Conservation (phyloP, 2,329 filamentous ascomycete species). For the Pseudogymnoascus sp. region DNA sequence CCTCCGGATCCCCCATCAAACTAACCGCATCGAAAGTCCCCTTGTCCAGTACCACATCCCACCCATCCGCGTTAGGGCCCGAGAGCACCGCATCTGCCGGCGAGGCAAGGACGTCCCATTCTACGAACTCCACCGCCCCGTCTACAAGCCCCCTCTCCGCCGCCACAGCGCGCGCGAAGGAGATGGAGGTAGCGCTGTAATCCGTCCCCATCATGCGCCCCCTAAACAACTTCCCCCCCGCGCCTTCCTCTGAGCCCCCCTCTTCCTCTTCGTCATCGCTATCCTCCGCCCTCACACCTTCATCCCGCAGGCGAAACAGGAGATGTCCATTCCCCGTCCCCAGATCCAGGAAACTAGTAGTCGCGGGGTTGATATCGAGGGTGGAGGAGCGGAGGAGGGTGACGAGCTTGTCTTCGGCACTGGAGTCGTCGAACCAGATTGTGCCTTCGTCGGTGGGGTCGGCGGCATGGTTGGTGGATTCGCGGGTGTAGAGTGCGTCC, state of each 20-base stretch:
- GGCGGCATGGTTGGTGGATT: conserved; percentile 60
- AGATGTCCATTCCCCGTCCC: conserved; percentile 92
- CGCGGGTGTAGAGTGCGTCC: conserved; percentile 63
- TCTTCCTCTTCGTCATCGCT: conserved; percentile 10
- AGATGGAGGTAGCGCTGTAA: conserved; percentile 68
- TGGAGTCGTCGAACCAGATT: conserved; percentile 92
- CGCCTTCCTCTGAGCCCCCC: conserved; percentile 1
- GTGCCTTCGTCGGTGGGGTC: conserved; percentile 77
- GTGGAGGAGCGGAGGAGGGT: conserved; percentile 47
- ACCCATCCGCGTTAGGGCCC: conserved; percentile 39
- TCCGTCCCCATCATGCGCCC: conserved; percentile 78
- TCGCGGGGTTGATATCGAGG: conserved; percentile 2
- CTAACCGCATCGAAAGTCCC: conserved; percentile 95
- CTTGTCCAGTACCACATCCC: conserved; percentile 93
- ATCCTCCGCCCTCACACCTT: conserved; percentile 18
- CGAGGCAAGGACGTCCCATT: conserved; percentile 41
- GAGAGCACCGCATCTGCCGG: conserved; percentile 27
- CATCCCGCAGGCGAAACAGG: conserved; percentile 66
- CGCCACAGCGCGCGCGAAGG: conserved; percentile 60
- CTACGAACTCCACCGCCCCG: conserved; percentile 36
- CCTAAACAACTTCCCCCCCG: conserved; percentile 38
- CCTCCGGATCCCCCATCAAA: conserved; percentile 50
- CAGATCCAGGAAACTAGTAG: conserved; percentile 62
- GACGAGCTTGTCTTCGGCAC: conserved; percentile 74
- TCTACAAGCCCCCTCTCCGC: conserved; percentile 25